Evolutionary conservation across 306 rosid genomes (phyloP), one percentile per base, ranked within the genome.

Genomic region (Vachellia collinsii): DNA sequence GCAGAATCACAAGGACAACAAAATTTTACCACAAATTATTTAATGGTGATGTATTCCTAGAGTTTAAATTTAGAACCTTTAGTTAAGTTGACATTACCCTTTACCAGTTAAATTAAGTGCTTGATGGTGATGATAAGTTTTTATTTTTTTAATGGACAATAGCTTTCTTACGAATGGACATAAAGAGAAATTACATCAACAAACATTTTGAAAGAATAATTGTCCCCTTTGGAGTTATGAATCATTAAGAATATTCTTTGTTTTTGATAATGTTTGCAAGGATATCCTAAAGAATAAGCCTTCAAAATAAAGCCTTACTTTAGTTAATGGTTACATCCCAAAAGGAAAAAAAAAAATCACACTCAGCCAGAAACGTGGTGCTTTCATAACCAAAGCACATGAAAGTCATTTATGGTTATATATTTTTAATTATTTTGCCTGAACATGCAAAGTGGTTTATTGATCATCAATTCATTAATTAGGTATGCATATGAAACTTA

Each of bases 341-440:
- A 29, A 29, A 29, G 34, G 2, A 2, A 29, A 0, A 29, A 29
- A 29, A 29, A 29, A 29, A 29, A 29, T 51, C 22, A 17, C n/a
- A 19, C 0, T 51, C 1, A 29, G 42, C 66, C 11, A 76, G 61
- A 8, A 54, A 47, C 68, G 62, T 23, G 54, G 79, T 72, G 82
- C 82, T 76, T 79, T 51, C 46, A 76, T 76, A 84, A 76, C 80
- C 42, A 86, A 81, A 79, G 70, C 79, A 53, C 39, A 64, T 46
- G 79, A 81, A 62, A 75, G 53, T 47, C 17, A 11, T 47, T 44
- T 44, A 44, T 44, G 48, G 10, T 58, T 44, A 77, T 59, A 23
- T 53, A 53, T 10, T 44, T 44, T 17, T 53, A 7, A 53, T 2
- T 7, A 0, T 1, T 19, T 48, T 48, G 6, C 6, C 17, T 0